Evolutionary conservation across 805 yeast genomes (phyloP), one percentile per base, ranked within the genome.

Genomic region (Cyberlindnera maritima): DNA sequence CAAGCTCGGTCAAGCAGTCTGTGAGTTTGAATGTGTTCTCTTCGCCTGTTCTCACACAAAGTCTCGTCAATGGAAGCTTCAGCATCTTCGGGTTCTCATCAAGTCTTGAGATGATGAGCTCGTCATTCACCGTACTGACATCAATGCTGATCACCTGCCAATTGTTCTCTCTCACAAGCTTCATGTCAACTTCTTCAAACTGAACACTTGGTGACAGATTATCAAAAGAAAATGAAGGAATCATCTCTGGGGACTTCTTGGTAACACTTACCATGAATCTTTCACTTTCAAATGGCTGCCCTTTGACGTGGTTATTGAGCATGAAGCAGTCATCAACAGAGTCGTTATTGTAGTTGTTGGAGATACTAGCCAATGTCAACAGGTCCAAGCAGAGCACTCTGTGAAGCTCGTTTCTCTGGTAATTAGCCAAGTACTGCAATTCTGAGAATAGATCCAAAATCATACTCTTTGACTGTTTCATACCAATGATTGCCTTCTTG

Each of bases 111-210:
- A 89, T 47, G 0, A 83, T 52, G 23, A 90, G 65, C 57, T 80
- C 83, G 0, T 83, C 85, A 9, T 83, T 74, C 9, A 70, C 56
- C 0, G 77, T 66, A 51, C 88, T 81, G 9, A 79, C 58, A 55
- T 84, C 91, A 20, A 90, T 63, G 1, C 84, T 70, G 1, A 88
- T 65, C 0, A 83, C 75, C 3, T 70, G 57, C 91, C 90, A 85
- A 18, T 65, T 62, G 0, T 61, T 47, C 0, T 87, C 86, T 36
- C 55, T 39, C 8, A 49, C 51, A 4, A 54, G 36, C 2, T 34
- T 42, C 36, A 46, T 44, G 19, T 46, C 55, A 20, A 40, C 36
- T 5, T 40, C 48, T 19, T 47, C 41, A n/a, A 46, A 44, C 35
- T 44, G 41, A 14, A 46, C 41, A 5, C 46, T 20, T 12, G 40